These are phyloP conservation scores for Avicennia marina DNA, from an alignment of 257 asterid species.

Conservation along the genomic window DNA sequence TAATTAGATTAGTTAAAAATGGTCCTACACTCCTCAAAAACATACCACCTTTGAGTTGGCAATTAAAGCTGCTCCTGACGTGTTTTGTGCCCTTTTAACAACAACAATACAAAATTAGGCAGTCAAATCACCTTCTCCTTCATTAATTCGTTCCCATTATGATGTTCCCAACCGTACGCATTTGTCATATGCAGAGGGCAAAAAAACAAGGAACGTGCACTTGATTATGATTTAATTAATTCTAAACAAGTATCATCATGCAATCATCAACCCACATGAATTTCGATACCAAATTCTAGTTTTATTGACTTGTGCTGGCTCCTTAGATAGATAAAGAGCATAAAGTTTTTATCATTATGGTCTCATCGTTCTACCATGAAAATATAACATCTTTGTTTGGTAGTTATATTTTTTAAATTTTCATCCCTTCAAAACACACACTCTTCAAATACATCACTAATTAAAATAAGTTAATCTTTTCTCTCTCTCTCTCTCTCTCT, in stretches of 20 bases:
- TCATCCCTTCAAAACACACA: no score
- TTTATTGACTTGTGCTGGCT: neutral
- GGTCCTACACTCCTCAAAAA: no score
- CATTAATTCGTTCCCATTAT: neutral
- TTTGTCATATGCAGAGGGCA: conserved; percentile 18
- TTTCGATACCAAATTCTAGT: neutral
- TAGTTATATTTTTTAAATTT: no score
- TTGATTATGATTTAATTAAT: neutral
- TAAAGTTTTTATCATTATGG: no score
- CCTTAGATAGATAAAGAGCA: no score
- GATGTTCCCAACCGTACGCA: conserved; percentile 20
- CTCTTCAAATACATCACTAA: no score
- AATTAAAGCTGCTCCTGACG: conserved; percentile 22
- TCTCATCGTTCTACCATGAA: no score
- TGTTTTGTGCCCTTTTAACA: conserved; percentile 13
- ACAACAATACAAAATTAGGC: neutral
- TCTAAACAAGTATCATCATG: neutral
- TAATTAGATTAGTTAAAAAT: no score
- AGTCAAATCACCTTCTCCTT: neutral
- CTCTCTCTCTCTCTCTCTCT: no score
- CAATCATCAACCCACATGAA: neutral
- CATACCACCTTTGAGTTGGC: no score
- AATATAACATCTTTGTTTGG: no score
- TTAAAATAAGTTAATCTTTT: no score
- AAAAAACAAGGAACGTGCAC: neutral